These are phyloP conservation scores for Globisporangium emineosum DNA, from an alignment of 352 stramenopile genomes.

Conservation along the genomic window DNA sequence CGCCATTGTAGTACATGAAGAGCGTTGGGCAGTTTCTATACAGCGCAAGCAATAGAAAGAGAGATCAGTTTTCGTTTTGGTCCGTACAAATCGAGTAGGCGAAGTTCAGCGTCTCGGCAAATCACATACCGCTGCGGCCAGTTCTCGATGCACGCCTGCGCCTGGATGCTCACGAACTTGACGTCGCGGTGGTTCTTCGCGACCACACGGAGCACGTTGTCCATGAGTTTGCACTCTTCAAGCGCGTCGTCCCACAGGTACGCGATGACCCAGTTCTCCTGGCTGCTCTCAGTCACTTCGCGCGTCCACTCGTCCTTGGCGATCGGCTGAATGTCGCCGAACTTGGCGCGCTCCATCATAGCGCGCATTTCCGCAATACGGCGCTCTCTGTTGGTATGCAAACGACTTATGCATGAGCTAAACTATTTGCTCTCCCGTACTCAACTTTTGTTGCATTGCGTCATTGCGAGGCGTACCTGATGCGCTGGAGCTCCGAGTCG, in stretches of 20 bases:
- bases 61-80: background rate
- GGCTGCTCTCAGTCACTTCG: slow-evolving; percentile 89
- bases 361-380: slow-evolving; percentile 88
- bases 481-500: slow-evolving; percentile 68
- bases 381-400: slow-evolving; percentile 39
- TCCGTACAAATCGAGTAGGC: too few species aligned
- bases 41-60: background rate
- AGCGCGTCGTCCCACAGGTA: slow-evolving; percentile 89
- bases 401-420: background rate
- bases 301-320: slow-evolving; percentile 91
- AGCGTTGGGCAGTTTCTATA: slow-evolving; percentile 88
- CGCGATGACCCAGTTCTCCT: slow-evolving; percentile 86
- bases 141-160: slow-evolving; percentile 89
- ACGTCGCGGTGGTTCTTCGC: slow-evolving; percentile 86
- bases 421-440: background rate
- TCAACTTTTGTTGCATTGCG: background rate
- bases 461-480: slow-evolving; percentile 29
- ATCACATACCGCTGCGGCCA: slow-evolving; percentile 70
- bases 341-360: slow-evolving; percentile 78
- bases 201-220: slow-evolving; percentile 80
- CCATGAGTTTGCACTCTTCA: slow-evolving; percentile 90
- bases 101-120: background rate
- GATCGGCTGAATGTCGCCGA: slow-evolving; percentile 88
- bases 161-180: slow-evolving; percentile 94
- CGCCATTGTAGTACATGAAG: slow-evolving; percentile 91